Percentiles rank a stretch among this genome's conserved stretches.
These are phyloP conservation scores for Mycena amicta DNA, from an alignment of 768 basidiomycete genomes.

Conservation along the genomic window DNA sequence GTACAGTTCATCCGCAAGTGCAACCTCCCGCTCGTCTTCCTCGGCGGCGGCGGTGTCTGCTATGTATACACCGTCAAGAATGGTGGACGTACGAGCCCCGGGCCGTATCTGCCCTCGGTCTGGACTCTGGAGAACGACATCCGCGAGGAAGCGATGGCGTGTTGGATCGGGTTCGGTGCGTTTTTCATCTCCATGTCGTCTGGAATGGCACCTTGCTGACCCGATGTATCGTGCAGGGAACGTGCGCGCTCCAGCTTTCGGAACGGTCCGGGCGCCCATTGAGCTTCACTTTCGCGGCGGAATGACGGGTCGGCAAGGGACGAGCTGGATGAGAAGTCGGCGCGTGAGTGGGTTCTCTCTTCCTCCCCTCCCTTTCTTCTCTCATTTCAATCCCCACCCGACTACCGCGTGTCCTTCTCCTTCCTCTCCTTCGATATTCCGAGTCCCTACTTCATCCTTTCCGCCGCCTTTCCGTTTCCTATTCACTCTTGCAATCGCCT, in stretches of 20 bases:
- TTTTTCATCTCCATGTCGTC: no score
- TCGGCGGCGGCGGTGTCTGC: conserved; percentile 96
- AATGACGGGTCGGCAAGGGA: conserved; percentile 52
- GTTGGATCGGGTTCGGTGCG: conserved; percentile 77
- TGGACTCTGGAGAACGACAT: conserved; percentile 78
- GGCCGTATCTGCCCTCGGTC: conserved; percentile 90
- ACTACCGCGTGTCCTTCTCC: not conserved
- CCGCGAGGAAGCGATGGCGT: conserved; percentile 76
- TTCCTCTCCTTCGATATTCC: no score
- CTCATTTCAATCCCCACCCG: no score
- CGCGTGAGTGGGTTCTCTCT: conserved; percentile 52
- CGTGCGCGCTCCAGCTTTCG: conserved; percentile 46
- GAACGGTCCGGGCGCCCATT: conserved; percentile 68
- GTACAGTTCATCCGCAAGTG: conserved; percentile 83
- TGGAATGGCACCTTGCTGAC: no score
- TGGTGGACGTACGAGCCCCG: conserved; percentile 96
- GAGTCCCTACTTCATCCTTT: no score
- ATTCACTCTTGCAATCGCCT: no score
- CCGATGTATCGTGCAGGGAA: conserved; percentile 22
- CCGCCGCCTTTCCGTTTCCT: no score
- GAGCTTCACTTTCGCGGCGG: conserved; percentile 24
- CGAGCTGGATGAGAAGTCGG: conserved; percentile 68
- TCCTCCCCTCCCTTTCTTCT: not conserved
- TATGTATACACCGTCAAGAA: conserved; percentile 99
- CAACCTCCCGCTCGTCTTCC: conserved; percentile 83